Conservation (phyloP, 345 rosid genomes). For the Adansonia digitata region DNA sequence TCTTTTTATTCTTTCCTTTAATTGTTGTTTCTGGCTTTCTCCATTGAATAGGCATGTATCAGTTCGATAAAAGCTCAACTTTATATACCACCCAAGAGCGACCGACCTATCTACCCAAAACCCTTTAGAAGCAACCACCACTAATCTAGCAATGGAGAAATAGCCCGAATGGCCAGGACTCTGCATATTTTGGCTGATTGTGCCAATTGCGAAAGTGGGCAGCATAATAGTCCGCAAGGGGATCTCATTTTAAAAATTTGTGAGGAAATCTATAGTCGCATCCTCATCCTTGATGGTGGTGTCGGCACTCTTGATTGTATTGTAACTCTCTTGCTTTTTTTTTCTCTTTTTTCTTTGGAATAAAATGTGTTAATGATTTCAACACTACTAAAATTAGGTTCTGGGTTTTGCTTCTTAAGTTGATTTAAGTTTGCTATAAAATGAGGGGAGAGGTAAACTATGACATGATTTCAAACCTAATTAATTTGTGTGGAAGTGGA, state of each 20-base stretch:
- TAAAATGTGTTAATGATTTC: too few species aligned
- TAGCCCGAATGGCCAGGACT: conserved; percentile 96
- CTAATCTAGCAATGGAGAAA: conserved; percentile 24
- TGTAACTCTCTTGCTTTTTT: conserved; percentile 34
- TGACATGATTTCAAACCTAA: background rate
- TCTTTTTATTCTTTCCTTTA: too few species aligned
- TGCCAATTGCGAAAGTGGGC: conserved; percentile 68
- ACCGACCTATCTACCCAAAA: too few species aligned
- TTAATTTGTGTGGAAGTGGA: background rate
- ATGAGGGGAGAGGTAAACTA: background rate
- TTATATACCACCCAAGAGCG: too few species aligned
- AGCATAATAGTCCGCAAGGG: conserved; percentile 84
- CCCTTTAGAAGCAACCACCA: background rate
- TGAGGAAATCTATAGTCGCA: conserved; percentile 75
- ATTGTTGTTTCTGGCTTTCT: too few species aligned
- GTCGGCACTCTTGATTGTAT: conserved; percentile 52
- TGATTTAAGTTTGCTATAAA: background rate
- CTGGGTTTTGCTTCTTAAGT: background rate
- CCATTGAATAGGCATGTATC: too few species aligned
- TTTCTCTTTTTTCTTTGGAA: too few species aligned
- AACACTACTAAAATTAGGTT: too few species aligned
- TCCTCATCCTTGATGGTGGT: conserved; percentile 71
- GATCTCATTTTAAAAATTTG: conserved; percentile 82
- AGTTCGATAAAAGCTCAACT: too few species aligned
- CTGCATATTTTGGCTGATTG: conserved; percentile 71